phyloP scores from a whole-genome alignment of 2,329 filamentous ascomycete species.

The Sporothrix euskadiensis region DNA sequence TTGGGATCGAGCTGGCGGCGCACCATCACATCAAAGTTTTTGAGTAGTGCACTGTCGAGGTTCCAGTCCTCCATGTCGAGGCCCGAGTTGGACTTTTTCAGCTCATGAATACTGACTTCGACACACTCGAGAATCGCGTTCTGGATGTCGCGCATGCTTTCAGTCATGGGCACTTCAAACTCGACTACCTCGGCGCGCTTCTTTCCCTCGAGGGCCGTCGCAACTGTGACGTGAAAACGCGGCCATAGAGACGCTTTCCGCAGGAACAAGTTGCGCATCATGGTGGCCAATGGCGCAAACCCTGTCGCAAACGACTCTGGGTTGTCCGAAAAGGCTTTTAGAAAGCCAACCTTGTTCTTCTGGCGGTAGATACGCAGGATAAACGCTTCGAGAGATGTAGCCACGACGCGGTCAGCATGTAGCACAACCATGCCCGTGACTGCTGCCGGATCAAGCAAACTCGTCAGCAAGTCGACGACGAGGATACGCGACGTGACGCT shows the following conservation, averaged over 20 bases:
- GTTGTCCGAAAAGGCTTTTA: conserved; percentile 94
- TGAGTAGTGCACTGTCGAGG: conserved; percentile 85
- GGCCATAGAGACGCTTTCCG: conserved; percentile 89
- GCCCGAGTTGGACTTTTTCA: conserved; percentile 86
- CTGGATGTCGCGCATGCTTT: conserved; percentile 89
- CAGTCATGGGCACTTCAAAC: conserved; percentile 92
- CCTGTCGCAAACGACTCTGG: conserved; percentile 88
- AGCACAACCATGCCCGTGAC: conserved; percentile 85
- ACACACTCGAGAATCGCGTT: conserved; percentile 95
- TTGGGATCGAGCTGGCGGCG: conserved; percentile 90
- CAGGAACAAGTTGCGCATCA: conserved; percentile 91
- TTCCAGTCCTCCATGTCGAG: conserved; percentile 98
- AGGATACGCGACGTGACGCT: conserved; percentile 95
- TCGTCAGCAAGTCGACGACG: conserved; percentile 89
- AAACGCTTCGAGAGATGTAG: conserved; percentile 90
- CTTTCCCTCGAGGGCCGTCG: conserved; percentile 84
- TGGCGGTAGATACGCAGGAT: conserved; percentile 92
- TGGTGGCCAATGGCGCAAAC: conserved; percentile 82
- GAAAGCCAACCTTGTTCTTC: conserved; percentile 88
- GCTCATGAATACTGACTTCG: conserved; percentile 87
- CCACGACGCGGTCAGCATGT: conserved; percentile 82
- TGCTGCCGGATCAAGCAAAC: conserved; percentile 74
- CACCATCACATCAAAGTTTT: conserved; percentile 87
- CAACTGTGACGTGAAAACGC: conserved; percentile 87
- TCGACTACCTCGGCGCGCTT: conserved; percentile 96